Conservation (phyloP, 768 basidiomycete species). For the Mycena kentingensis region DNA sequence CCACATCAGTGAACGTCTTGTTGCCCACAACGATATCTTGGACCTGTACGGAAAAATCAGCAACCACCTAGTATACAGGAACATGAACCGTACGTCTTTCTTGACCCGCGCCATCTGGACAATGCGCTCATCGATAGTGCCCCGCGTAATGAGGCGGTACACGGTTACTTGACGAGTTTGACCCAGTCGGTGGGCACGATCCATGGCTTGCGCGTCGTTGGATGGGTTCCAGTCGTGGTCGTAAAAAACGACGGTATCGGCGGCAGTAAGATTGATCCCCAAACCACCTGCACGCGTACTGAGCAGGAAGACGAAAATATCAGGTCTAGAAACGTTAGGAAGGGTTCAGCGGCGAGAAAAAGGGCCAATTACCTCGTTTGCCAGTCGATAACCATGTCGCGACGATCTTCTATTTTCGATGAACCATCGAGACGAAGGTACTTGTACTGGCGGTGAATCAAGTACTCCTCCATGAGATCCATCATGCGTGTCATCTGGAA, state of each 20-base stretch:
- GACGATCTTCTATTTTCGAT: conserved; percentile 91
- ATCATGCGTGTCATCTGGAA: conserved; percentile 99
- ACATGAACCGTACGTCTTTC: conserved; percentile 73
- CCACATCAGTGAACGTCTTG: conserved; percentile 90
- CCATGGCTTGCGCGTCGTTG: conserved; percentile 98
- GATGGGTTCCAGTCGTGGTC: conserved; percentile 97
- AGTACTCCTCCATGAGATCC: conserved; percentile 98
- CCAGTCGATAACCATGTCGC: conserved; percentile 99
- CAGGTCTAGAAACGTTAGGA: conserved; percentile 52
- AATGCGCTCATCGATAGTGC: conserved; percentile 96
- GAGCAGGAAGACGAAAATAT: conserved; percentile 86
- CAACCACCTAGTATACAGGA: conserved; percentile 11
- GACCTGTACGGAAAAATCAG: conserved; percentile 54
- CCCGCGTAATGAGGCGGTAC: conserved; percentile 90
- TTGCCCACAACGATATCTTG: conserved; percentile 99
- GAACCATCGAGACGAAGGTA: conserved; percentile 92
- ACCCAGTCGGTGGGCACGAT: conserved; percentile 93
- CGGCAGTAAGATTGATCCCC: conserved; percentile 94
- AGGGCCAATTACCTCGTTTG: conserved; percentile 76
- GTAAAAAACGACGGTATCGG: conserved; percentile 95
- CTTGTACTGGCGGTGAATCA: conserved; percentile 95
- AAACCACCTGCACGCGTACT: conserved; percentile 95
- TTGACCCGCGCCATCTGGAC: conserved; percentile 94
- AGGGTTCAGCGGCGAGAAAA: neutral
- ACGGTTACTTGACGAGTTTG: conserved; percentile 98